A percentile compares a stretch with the other conserved stretches of the same genome.
phyloP scores from a whole-genome alignment of 208 protist genomes.

The Porcisia hertigi region DNA sequence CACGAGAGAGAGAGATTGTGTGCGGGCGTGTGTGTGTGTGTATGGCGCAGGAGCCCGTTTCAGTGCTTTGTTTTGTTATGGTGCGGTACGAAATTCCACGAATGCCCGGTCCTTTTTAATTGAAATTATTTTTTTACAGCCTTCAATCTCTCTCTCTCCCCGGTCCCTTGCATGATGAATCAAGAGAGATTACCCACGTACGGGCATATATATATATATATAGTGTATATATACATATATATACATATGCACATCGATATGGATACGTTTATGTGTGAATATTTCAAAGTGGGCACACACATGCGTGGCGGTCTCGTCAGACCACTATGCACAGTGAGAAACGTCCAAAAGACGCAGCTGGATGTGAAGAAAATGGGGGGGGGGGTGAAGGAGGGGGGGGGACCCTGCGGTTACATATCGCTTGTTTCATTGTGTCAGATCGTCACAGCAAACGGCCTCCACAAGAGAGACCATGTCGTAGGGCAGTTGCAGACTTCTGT shows the following conservation, averaged over 20 bases:
- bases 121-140: no score
- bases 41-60: not conserved
- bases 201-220: no score
- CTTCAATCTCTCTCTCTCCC: no score
- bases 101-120: no score
- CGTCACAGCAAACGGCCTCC: conserved; percentile 47
- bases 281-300: not conserved
- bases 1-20: not conserved
- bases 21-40: not conserved
- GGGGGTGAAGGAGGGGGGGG: not conserved
- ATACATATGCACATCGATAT: not conserved
- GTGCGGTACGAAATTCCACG: no score
- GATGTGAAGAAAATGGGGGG: conserved; percentile 7
- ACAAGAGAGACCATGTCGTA: conserved; percentile 64
- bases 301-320: not conserved
- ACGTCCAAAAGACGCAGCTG: not conserved
- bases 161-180: no score
- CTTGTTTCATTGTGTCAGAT: not conserved
- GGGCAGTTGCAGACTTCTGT: conserved; percentile 75
- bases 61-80: no score
- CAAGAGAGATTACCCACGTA: no score
- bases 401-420: conserved; percentile 12
- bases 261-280: not conserved
- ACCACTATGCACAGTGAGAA: not conserved
- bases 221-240: not conserved